Base-by-base conservation (phyloP, 2,329 filamentous ascomycete genomes). In the Zopfia rhizophila region DNA sequence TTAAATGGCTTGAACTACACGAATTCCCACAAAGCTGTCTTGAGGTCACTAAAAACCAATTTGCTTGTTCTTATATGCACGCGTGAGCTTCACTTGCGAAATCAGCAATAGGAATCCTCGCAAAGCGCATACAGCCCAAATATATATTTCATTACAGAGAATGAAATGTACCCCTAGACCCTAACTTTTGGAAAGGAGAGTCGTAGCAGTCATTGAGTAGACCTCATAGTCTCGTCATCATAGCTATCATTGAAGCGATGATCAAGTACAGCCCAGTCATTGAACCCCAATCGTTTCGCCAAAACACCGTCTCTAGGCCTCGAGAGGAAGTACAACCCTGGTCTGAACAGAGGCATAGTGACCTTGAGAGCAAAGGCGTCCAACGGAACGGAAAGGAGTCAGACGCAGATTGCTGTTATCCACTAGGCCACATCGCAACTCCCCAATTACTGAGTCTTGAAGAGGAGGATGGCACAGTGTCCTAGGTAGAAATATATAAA, bases 401-500 rank as follows among this genome's bases (percentile, higher is more conserved):
- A 7, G 25, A 31, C 6, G 12, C 29, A 12, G 7, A 31, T n/a
- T n/a, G n/a, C n/a, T n/a, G n/a, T n/a, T n/a, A n/a, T n/a, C n/a
- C n/a, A n/a, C n/a, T n/a, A n/a, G n/a, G n/a, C n/a, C n/a, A n/a
- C n/a, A n/a, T n/a, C n/a, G n/a, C n/a, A n/a, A n/a, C n/a, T n/a
- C n/a, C n/a, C n/a, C n/a, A n/a, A n/a, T 57, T 71, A 97, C 84
- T 97, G 93, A 28, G 94, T 99, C 83, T 99, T 99, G 86, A 97
- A 99, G 40, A 99, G 86, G 45, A 99, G 83, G 70, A 99, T 97
- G 49, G 94, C 94, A 75, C 91, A 97, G 81, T 97, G 94, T 42
- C 94, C 94, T 49, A 99, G 88, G 79, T 99, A 99, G 80, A 99
- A 99, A 80, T 99, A 99, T 73, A 99, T 97, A 80, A 99, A 99